Percentiles rank a stretch among this genome's conserved stretches.
phyloP scores from a whole-genome alignment of 129 eudicot genomes.

The Smallanthus sonchifolius region DNA sequence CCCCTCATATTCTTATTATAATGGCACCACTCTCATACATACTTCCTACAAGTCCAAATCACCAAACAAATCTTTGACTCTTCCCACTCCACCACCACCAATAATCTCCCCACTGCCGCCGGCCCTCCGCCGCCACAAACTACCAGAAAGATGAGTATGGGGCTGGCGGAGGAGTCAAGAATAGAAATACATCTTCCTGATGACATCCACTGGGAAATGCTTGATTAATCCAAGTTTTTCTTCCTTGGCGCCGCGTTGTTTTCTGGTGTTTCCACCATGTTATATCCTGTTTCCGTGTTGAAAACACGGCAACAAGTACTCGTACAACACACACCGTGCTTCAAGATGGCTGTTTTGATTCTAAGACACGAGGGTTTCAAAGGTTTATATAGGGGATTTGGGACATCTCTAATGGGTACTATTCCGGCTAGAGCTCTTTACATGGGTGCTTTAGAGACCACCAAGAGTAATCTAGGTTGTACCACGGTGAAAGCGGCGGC shows the following conservation, averaged over 20 bases:
- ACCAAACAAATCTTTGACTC: background rate
- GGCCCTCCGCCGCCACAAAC: background rate
- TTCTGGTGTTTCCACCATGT: slow-evolving; percentile 62
- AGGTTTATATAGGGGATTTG: slow-evolving; percentile 74
- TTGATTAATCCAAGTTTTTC: slow-evolving; percentile 82
- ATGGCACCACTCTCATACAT: background rate
- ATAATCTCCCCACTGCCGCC: background rate
- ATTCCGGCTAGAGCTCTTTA: slow-evolving; percentile 80
- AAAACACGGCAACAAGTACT: slow-evolving; percentile 79
- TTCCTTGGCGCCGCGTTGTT: slow-evolving; percentile 73
- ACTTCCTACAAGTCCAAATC: background rate
- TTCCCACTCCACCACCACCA: background rate
- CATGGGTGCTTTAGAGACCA: slow-evolving; percentile 75
- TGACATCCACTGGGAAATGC: slow-evolving; percentile 86
- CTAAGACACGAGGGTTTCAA: slow-evolving; percentile 53
- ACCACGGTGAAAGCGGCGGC: slow-evolving; percentile 38
- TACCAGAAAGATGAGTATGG: slow-evolving; percentile 51
- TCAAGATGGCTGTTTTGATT: slow-evolving; percentile 48
- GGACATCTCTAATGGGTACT: slow-evolving; percentile 75
- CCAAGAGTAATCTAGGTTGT: slow-evolving; percentile 51
- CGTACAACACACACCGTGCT: slow-evolving; percentile 36
- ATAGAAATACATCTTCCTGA: slow-evolving; percentile 61
- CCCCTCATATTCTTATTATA: slow-evolving; percentile 26
- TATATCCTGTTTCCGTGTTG: slow-evolving; percentile 65
- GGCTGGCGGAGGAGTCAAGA: slow-evolving; percentile 46